Conservation (phyloP, 768 basidiomycete genomes). For the Suillus variegatus region DNA sequence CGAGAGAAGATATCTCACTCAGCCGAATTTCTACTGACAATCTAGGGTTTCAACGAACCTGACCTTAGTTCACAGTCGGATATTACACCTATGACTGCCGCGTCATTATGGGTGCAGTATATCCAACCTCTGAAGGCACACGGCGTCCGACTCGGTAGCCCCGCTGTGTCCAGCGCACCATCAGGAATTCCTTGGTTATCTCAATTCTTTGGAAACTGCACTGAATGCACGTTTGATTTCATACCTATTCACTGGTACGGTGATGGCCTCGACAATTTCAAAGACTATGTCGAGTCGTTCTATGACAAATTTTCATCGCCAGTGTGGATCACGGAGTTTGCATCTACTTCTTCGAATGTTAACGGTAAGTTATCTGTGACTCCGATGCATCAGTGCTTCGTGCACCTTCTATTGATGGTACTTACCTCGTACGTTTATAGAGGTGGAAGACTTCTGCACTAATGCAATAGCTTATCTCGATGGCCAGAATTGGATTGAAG, state of each 20-base stretch:
- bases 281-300: conserved; percentile 35
- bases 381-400: background rate
- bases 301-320: conserved; percentile 34
- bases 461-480: conserved; percentile 13
- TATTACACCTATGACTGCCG: conserved; percentile 44
- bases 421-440: conserved; percentile 5
- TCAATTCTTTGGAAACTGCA: conserved; percentile 36
- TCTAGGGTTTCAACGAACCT: conserved; percentile 40
- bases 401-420: background rate
- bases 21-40: background rate
- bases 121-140: conserved; percentile 35
- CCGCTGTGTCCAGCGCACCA: conserved; percentile 36
- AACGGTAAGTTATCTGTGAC: conserved; percentile 6
- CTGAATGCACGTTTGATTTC: conserved; percentile 50
- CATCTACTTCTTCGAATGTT: conserved; percentile 17
- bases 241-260: conserved; percentile 50
- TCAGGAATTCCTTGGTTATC: conserved; percentile 35
- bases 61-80: conserved; percentile 44
- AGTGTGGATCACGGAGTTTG: conserved; percentile 41
- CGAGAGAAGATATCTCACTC: background rate
- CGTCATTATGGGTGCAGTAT: conserved; percentile 37
- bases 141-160: conserved; percentile 36
- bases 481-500: conserved; percentile 14
- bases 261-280: conserved; percentile 34
- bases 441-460: conserved; percentile 13